These are phyloP conservation scores for Meyerozyma guilliermondii DNA, from an alignment of 1,139 yeast species.

Conservation along the genomic window DNA sequence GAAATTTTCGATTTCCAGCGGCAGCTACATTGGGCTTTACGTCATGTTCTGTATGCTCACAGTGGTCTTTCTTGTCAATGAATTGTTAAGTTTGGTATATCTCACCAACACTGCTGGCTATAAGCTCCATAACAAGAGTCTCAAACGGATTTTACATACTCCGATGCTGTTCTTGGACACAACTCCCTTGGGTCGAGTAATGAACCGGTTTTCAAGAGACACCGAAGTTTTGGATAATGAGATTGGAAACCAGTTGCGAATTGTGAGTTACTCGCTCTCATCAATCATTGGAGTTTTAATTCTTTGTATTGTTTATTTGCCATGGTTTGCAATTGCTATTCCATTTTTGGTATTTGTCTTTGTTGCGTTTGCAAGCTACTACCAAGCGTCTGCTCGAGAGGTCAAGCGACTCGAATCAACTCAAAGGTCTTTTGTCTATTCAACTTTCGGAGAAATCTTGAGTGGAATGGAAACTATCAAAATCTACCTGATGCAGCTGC, in stretches of 20 bases:
- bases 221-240: constrained; percentile 5
- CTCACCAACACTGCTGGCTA: constrained; percentile 1
- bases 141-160: constrained; percentile 1
- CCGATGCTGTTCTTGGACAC: constrained; percentile 5
- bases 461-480: constrained; percentile 5
- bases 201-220: constrained; percentile 5
- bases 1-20: background rate
- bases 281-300: constrained; percentile 5
- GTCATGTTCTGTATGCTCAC: constrained; percentile 4
- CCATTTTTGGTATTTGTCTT: constrained; percentile 3
- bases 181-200: constrained; percentile 5
- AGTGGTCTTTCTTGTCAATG: background rate
- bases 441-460: constrained; percentile 3
- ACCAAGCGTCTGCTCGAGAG: constrained; percentile 6
- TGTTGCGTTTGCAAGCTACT: constrained; percentile 1
- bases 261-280: constrained; percentile 2
- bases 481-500: background rate
- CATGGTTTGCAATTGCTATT: constrained; percentile 6
- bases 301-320: constrained; percentile 7
- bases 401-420: constrained; percentile 4
- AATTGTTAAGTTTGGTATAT: constrained; percentile 1
- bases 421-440: constrained; percentile 2
- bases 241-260: background rate
- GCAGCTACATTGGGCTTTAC: constrained; percentile 4
- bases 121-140: constrained; percentile 2